phyloP scores from a whole-genome alignment of 2,329 filamentous ascomycete species.

The Fusarium robinianum region DNA sequence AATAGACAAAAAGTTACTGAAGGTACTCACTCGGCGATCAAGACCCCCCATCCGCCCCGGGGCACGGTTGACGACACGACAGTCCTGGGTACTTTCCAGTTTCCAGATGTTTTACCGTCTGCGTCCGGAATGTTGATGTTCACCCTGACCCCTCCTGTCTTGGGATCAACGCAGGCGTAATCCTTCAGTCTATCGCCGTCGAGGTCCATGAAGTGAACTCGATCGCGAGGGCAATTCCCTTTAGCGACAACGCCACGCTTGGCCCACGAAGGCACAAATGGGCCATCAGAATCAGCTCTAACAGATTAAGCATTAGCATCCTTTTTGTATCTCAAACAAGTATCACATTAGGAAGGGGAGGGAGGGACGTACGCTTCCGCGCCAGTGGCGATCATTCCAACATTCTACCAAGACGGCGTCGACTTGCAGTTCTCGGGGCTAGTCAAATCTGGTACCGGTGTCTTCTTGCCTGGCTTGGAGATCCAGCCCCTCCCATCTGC shows the following conservation, averaged over 20 bases:
- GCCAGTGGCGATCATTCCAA: constrained; percentile 3
- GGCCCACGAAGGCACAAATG: neutral
- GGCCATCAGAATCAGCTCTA: neutral
- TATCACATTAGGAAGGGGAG: neutral
- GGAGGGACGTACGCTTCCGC: neutral
- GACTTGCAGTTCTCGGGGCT: neutral
- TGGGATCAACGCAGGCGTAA: constrained; percentile 5
- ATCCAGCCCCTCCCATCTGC: too few relatives aligned
- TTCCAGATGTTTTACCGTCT: too few relatives aligned
- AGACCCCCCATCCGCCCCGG: neutral
- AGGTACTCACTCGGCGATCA: constrained; percentile 3
- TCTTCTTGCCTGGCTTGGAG: neutral
- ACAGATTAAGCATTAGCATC: neutral
- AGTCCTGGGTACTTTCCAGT: neutral
- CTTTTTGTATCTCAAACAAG: neutral
- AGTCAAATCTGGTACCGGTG: neutral
- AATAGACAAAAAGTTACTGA: neutral
- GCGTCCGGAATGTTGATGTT: neutral
- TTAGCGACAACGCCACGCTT: neutral
- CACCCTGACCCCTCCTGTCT: neutral
- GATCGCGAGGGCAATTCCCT: neutral
- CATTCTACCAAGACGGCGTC: constrained; percentile 2
- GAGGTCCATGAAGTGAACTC: constrained; percentile 7
- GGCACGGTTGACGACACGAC: neutral
- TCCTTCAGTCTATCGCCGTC: constrained; percentile 9